Evolutionary conservation across 257 asterid species (phyloP).

Genomic region (Haberlea rhodopensis): DNA sequence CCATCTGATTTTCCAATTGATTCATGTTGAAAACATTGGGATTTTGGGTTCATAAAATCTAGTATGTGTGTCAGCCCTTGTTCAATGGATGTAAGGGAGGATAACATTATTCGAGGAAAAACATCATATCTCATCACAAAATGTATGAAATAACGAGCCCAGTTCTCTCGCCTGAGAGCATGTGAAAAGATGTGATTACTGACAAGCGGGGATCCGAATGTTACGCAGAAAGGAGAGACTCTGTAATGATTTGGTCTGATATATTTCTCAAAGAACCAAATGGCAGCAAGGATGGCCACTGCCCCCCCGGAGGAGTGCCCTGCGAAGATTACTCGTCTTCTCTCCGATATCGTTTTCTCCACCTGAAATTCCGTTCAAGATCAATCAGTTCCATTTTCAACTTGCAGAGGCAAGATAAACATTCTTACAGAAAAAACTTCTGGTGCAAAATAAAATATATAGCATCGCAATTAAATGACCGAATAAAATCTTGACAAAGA

Average conservation of each 20-base stretch:
- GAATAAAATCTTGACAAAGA: not conserved
- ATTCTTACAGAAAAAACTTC: not conserved
- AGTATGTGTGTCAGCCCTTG: conserved; percentile 45
- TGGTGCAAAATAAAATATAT: no score
- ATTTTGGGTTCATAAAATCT: conserved; percentile 44
- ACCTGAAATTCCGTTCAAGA: conserved; percentile 47
- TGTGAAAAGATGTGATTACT: conserved; percentile 66
- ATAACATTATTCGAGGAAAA: conserved; percentile 69
- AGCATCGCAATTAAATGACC: no score
- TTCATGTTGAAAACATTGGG: conserved; percentile 31
- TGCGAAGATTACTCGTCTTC: conserved; percentile 57
- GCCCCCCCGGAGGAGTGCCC: conserved; percentile 90
- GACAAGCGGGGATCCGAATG: conserved; percentile 76
- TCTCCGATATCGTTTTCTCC: conserved; percentile 55
- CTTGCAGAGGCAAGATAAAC: conserved; percentile 11
- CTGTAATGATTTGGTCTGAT: conserved; percentile 28
- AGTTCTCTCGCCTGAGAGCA: conserved; percentile 70
- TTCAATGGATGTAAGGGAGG: conserved; percentile 58
- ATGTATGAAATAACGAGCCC: conserved; percentile 61
- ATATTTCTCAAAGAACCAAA: conserved; percentile 80
- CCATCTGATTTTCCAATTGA: conserved; percentile 22
- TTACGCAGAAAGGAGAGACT: conserved; percentile 53
- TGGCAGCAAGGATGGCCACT: conserved; percentile 60
- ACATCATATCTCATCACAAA: conserved; percentile 65
- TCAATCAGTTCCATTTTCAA: conserved; percentile 11